These are phyloP conservation scores for Euphorbia tirucalli DNA, from an alignment of 345 rosid species.

Conservation along the genomic window DNA sequence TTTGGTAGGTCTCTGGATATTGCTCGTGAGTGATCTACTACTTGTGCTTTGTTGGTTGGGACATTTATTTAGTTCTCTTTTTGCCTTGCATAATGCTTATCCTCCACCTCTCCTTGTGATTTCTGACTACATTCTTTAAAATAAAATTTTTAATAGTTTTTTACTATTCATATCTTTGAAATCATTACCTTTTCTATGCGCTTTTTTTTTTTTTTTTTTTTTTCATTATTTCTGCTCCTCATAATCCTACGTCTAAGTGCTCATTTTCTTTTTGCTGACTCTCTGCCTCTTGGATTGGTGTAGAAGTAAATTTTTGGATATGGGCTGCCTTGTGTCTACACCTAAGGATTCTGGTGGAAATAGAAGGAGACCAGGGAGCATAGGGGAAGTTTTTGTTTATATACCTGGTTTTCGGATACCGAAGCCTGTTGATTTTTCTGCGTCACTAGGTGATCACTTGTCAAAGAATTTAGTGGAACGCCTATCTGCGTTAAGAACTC, in stretches of 20 bases:
- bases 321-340: constrained; percentile 95
- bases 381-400: constrained; percentile 85
- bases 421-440: constrained; percentile 76
- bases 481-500: constrained; percentile 80
- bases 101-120: constrained; percentile 30
- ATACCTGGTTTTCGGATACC: constrained; percentile 97
- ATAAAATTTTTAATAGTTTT: constrained; percentile 9
- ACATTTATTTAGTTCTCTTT: constrained; percentile 43
- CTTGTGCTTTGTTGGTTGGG: constrained; percentile 67
- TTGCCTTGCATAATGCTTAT: constrained; percentile 29
- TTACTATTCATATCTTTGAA: constrained; percentile 17
- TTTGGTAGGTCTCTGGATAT: constrained; percentile 41
- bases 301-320: constrained; percentile 35
- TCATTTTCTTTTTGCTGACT: constrained; percentile 10
- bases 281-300: constrained; percentile 30
- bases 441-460: constrained; percentile 61
- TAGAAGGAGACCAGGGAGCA: constrained; percentile 78
- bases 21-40: constrained; percentile 67
- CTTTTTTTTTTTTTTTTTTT: constrained; percentile 9
- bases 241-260: background rate
- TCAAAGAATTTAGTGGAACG: constrained; percentile 74
- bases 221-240: background rate
- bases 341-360: constrained; percentile 77
- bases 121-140: constrained; percentile 25
- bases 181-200: constrained; percentile 15